Base-by-base conservation (phyloP, 805 yeast species). In the Vanderwaltozyma polyspora region DNA sequence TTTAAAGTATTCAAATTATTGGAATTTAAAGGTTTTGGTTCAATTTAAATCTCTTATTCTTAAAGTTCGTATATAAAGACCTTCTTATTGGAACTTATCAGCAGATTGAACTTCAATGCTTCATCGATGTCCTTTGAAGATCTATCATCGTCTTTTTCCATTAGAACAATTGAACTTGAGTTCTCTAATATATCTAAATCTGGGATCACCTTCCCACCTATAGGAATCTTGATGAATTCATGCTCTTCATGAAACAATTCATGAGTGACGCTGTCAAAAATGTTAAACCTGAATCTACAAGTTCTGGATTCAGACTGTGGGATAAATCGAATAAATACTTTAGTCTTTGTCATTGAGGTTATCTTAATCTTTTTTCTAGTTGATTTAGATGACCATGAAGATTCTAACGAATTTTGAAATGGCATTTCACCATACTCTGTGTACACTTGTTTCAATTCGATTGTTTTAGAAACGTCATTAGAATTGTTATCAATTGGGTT, bases 401-500 rank as follows among this genome's bases (percentile, higher is more conserved):
- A 31, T 7, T 33, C 28, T 15, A 28, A 30, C 5, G 28, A 29
- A 7, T 32, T 15, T 14, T 51, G 53, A 23, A 46, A 44, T 5
- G 49, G 46, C 7, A 45, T 32, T 5, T 45, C 48, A n/a, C 55
- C 56, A 38, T 35, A 51, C 18, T 42, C 44, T 7, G 36, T 38
- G 29, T 28, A 45, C 3, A 42, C 37, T 29, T 41, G 37, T 26
- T 37, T 30, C 10, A 46, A 14, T 5, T 28, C 19, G n/a, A 39
- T 26, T 1, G 15, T 25, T 25, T 6, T 2, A 14, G 27, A 18
- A 6, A 19, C 17, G 8, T 28, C 15, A 3, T 22, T 18, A 21
- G 6, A 6, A 21, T 21, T 21, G 10, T 21, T 24, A 24, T 24
- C 26, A 9, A 24, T 10, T 25, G 8, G 19, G 6, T 15, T 16